Evolutionary conservation across 2,329 filamentous ascomycete genomes (phyloP).

Genomic region (Cladosporium colombiae): DNA sequence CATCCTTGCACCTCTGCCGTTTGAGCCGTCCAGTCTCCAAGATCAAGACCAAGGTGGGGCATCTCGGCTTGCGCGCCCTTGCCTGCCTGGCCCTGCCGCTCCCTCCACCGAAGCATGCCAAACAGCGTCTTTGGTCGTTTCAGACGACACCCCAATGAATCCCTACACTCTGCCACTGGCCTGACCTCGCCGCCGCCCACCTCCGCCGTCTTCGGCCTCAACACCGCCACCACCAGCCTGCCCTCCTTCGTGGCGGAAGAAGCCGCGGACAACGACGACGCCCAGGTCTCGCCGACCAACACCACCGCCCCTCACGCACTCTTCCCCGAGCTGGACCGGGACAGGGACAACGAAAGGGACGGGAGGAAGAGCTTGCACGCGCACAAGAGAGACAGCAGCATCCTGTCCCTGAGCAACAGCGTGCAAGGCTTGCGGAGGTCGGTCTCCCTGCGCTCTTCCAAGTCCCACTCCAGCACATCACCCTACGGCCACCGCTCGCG

Average conservation of each 20-base stretch:
- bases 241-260: constrained; percentile 4
- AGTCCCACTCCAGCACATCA: constrained; percentile 29
- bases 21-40: not conserved
- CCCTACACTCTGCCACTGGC: not conserved
- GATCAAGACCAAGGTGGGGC: not conserved
- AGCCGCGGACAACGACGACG: not conserved
- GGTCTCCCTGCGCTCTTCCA: constrained; percentile 44
- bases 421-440: constrained; percentile 41
- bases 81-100: not conserved
- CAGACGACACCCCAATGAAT: constrained; percentile 16
- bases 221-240: constrained; percentile 10
- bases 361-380: constrained; percentile 13
- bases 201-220: not conserved
- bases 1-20: constrained; percentile 12
- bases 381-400: constrained; percentile 31
- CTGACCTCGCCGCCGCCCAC: constrained; percentile 12
- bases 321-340: constrained; percentile 13
- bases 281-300: not conserved
- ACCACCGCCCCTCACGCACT: constrained; percentile 5
- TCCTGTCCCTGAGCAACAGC: constrained; percentile 29
- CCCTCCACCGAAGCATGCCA: not conserved
- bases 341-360: not conserved
- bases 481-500: constrained; percentile 27
- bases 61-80: not conserved
- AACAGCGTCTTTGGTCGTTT: constrained; percentile 22